A percentile compares a stretch with the other conserved stretches of the same genome.
Evolutionary conservation across 441 rosid species (phyloP).

Genomic region (Corymbia calophylla): DNA sequence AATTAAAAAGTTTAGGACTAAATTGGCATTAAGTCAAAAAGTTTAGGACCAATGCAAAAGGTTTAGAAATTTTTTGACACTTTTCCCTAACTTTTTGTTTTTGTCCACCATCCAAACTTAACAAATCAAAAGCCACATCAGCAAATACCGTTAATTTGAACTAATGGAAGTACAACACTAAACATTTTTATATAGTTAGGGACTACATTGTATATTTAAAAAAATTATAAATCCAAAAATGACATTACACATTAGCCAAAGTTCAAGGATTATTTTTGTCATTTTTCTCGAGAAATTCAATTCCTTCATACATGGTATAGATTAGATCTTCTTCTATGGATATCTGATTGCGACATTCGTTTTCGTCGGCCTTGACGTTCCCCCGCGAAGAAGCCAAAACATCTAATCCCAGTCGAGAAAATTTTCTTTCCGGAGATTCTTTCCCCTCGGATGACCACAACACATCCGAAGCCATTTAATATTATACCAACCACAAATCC

Average conservation of each 20-base stretch:
- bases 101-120: background rate
- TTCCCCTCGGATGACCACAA: background rate
- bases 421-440: background rate
- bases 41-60: too few relatives aligned
- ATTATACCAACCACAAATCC: background rate
- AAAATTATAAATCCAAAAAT: background rate
- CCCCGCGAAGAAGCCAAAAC: background rate
- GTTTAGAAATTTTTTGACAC: too few relatives aligned
- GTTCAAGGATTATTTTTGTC: background rate
- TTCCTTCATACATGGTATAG: background rate
- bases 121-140: background rate
- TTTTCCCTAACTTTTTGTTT: too few relatives aligned
- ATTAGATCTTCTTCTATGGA: background rate
- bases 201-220: background rate
- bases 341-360: background rate
- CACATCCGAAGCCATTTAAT: background rate
- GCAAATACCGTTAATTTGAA: background rate
- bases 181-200: background rate
- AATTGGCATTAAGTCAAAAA: too few relatives aligned
- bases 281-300: background rate
- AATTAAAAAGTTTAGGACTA: too few relatives aligned
- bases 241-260: background rate
- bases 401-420: background rate
- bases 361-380: background rate
- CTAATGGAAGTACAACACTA: background rate